phyloP scores from a whole-genome alignment of 1,284 basidiomycete genomes.

The Microbotryum lychnidis-dioicae region DNA sequence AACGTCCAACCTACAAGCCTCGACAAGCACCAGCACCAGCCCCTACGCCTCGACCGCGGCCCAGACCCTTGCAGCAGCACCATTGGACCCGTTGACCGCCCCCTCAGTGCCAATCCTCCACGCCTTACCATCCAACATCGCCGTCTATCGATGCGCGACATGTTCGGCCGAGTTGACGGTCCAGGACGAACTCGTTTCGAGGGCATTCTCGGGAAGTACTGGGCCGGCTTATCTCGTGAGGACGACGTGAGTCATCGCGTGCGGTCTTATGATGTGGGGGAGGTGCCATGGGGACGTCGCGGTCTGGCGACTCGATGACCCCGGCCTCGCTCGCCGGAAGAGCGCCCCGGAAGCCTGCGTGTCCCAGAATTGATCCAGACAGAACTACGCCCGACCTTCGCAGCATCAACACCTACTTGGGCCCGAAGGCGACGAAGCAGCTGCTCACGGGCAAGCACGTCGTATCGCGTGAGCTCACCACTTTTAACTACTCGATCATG shows the following conservation, averaged over 20 bases:
- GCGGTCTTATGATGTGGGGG: too few relatives aligned
- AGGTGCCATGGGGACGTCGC: too few relatives aligned
- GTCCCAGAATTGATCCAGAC: not conserved
- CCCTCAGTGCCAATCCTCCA: too few relatives aligned
- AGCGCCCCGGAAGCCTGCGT: too few relatives aligned
- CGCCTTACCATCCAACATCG: not conserved
- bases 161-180: slow-evolving; percentile 19
- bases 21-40: too few relatives aligned
- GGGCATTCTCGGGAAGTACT: slow-evolving; percentile 8
- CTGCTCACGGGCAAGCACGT: slow-evolving; percentile 17
- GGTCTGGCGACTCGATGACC: too few relatives aligned
- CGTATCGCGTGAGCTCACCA: slow-evolving; percentile 8
- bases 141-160: slow-evolving; percentile 9
- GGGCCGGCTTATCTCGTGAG: slow-evolving; percentile 18
- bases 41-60: too few relatives aligned
- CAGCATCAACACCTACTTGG: slow-evolving; percentile 13
- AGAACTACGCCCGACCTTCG: not conserved
- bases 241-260: slow-evolving; percentile 2
- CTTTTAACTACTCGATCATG: not conserved
- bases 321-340: too few relatives aligned
- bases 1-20: too few relatives aligned
- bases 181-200: slow-evolving; percentile 18
- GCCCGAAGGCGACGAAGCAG: slow-evolving; percentile 6
- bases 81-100: too few relatives aligned
- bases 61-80: too few relatives aligned